Evolutionary conservation across 805 yeast genomes (phyloP).

Genomic region (Lachancea waltii): DNA sequence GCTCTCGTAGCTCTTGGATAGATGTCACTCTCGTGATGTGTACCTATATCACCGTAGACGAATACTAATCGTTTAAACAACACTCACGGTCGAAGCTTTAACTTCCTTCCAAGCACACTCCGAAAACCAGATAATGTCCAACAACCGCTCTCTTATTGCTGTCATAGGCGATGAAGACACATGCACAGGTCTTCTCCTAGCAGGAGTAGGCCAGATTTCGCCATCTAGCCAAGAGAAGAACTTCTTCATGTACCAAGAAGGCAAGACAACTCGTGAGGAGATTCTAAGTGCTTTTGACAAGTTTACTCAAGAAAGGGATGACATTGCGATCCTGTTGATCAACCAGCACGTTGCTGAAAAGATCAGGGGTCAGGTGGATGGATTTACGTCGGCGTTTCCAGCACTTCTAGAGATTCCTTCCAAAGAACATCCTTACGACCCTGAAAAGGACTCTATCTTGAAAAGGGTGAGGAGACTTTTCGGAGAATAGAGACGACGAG

Average conservation of each 20-base stretch:
- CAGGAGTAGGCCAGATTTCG: slow-evolving; percentile 86
- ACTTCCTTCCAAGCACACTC: not conserved
- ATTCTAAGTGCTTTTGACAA: slow-evolving; percentile 67
- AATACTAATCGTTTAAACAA: not conserved
- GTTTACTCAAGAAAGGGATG: slow-evolving; percentile 71
- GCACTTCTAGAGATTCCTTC: slow-evolving; percentile 96
- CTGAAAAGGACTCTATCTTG: slow-evolving; percentile 93
- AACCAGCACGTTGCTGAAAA: slow-evolving; percentile 93
- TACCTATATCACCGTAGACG: not conserved
- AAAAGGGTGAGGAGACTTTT: slow-evolving; percentile 91
- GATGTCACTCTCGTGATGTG: not conserved
- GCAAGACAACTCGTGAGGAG: slow-evolving; percentile 70
- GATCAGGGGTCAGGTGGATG: slow-evolving; percentile 76
- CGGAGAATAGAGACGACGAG: slow-evolving; percentile 58
- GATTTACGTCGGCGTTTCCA: slow-evolving; percentile 86
- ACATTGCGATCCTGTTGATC: slow-evolving; percentile 86
- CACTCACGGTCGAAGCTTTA: not conserved
- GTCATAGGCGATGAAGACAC: slow-evolving; percentile 98
- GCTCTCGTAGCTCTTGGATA: too few relatives aligned
- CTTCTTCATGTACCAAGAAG: slow-evolving; percentile 71
- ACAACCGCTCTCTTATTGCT: slow-evolving; percentile 76
- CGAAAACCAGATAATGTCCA: slow-evolving; percentile 18
- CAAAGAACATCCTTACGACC: slow-evolving; percentile 97
- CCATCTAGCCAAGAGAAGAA: slow-evolving; percentile 52
- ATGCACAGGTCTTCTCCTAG: slow-evolving; percentile 89